phyloP scores from a whole-genome alignment of 805 yeast genomes.

The Teunomyces atbi region DNA sequence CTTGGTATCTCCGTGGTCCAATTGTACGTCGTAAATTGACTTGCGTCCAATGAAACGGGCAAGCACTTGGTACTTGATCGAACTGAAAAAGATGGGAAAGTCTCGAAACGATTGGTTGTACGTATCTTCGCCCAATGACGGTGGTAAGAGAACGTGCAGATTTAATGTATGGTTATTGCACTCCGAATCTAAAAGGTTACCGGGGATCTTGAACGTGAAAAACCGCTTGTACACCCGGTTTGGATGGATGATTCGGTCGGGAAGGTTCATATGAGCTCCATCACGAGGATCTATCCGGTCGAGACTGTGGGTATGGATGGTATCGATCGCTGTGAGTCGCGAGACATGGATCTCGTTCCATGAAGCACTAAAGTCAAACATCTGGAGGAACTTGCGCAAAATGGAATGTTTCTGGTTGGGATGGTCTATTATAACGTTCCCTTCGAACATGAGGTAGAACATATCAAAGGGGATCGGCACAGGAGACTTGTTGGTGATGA shows the following conservation, averaged over 20 bases:
- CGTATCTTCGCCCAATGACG: slow-evolving; percentile 26
- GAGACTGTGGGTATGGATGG: slow-evolving; percentile 15
- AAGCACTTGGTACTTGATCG: slow-evolving; percentile 31
- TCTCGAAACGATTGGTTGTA: slow-evolving; percentile 23
- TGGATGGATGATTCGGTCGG: slow-evolving; percentile 19
- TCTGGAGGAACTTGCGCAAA: slow-evolving; percentile 38
- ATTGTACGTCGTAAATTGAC: slow-evolving; percentile 21
- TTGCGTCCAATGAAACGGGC: slow-evolving; percentile 40
- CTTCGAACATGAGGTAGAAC: slow-evolving; percentile 60
- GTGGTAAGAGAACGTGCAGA: slow-evolving; percentile 35
- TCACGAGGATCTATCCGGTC: slow-evolving; percentile 25
- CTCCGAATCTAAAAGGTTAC: slow-evolving; percentile 35
- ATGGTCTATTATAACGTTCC: slow-evolving; percentile 23
- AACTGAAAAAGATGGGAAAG: slow-evolving; percentile 25
- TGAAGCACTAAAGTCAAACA: slow-evolving; percentile 53
- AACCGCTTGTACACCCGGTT: slow-evolving; percentile 32
- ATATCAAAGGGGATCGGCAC: slow-evolving; percentile 55
- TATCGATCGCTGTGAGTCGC: slow-evolving; percentile 25
- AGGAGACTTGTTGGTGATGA: slow-evolving; percentile 40
- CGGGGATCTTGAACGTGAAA: slow-evolving; percentile 42
- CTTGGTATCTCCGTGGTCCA: slow-evolving; percentile 15
- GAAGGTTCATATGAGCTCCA: slow-evolving; percentile 19
- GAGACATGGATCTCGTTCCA: slow-evolving; percentile 41
- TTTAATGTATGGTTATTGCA: slow-evolving; percentile 31
- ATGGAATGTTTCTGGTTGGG: slow-evolving; percentile 16